Evolutionary conservation across 495 filamentous ascomycete genomes (phyloP).

Genomic region (Pyronema omphalodes): DNA sequence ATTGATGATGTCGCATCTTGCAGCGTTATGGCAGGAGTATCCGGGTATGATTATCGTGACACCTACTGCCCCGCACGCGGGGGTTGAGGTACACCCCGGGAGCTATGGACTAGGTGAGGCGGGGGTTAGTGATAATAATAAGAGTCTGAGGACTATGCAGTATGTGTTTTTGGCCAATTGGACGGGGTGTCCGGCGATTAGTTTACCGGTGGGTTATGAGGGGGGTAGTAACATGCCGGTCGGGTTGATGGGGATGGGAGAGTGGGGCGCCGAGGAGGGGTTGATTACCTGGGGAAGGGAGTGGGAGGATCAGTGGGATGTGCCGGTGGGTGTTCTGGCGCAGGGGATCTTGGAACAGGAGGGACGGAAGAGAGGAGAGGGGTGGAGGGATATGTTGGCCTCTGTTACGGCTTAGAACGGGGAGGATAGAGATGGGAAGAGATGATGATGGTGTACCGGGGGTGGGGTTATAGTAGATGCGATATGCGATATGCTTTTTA

Average conservation of each 20-base stretch:
- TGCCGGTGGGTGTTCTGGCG: not conserved
- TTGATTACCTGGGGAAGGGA: constrained; percentile 58
- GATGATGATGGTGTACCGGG: too few relatives aligned
- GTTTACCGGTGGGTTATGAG: constrained; percentile 53
- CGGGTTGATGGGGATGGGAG: constrained; percentile 74
- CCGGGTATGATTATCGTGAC: constrained; percentile 65
- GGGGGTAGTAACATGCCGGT: constrained; percentile 41
- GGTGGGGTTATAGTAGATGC: too few relatives aligned
- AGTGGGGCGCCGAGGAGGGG: constrained; percentile 74
- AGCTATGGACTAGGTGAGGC: constrained; percentile 33
- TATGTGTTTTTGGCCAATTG: constrained; percentile 82
- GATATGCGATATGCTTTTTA: too few relatives aligned
- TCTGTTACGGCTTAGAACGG: not conserved
- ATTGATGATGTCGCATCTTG: constrained; percentile 68
- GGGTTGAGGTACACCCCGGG: constrained; percentile 45
- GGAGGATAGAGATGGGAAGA: too few relatives aligned
- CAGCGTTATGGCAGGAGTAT: constrained; percentile 47
- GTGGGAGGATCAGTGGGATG: constrained; percentile 32
- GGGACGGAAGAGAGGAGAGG: not conserved
- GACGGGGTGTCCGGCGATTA: constrained; percentile 61
- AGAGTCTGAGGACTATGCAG: constrained; percentile 59
- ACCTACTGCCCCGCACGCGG: constrained; percentile 58
- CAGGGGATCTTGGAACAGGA: not conserved
- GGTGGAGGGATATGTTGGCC: not conserved
- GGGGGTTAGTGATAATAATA: constrained; percentile 57